Conservation (phyloP, 495 filamentous ascomycete genomes). For the Amniculicola lignicola region DNA sequence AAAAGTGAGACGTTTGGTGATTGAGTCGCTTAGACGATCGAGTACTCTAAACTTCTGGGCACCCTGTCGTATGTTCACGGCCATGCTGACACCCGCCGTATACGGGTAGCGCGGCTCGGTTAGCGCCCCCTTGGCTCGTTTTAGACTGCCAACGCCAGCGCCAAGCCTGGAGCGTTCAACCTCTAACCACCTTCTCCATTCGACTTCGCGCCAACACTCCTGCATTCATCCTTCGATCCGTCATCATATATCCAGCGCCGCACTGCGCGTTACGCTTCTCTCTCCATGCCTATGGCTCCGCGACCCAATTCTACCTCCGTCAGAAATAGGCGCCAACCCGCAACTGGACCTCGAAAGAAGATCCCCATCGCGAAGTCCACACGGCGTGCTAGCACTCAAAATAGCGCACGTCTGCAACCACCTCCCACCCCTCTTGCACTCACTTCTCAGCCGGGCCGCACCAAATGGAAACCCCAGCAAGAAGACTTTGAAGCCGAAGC, state of each 20-base stretch:
- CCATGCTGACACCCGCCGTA: no score
- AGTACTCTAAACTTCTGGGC: no score
- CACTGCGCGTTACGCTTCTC: slow-evolving; percentile 5
- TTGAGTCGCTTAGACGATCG: no score
- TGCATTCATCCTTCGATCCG: no score
- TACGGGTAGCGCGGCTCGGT: no score
- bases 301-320: slow-evolving; percentile 6
- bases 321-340: slow-evolving; percentile 2
- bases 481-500: background rate
- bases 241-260: slow-evolving; percentile 14
- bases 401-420: background rate
- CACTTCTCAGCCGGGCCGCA: background rate
- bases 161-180: no score
- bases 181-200: no score
- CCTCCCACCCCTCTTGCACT: background rate
- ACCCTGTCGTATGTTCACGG: no score
- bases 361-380: background rate
- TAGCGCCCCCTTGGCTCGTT: no score
- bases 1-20: no score
- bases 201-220: slow-evolving; percentile 1
- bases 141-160: no score
- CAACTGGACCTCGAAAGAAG: slow-evolving; percentile 2
- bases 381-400: slow-evolving; percentile 1
- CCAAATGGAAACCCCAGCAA: background rate
- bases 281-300: slow-evolving; percentile 8